Percentiles rank a stretch among this genome's conserved stretches.
These are phyloP conservation scores for Euphorbia corollata DNA, from an alignment of 441 rosid species.

Conservation along the genomic window DNA sequence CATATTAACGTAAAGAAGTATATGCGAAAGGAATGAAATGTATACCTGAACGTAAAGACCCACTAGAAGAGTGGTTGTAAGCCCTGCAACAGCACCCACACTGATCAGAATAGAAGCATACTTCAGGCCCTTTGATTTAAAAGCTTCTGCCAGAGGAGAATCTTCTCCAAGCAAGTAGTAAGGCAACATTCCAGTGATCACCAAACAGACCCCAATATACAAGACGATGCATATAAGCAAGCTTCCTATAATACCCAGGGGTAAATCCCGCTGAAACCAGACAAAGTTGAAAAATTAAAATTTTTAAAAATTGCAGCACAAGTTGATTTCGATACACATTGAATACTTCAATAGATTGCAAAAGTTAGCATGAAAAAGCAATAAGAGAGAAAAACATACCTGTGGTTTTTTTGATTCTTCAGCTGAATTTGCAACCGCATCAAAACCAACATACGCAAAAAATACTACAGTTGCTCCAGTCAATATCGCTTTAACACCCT, in stretches of 20 bases:
- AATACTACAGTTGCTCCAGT: constrained; percentile 92
- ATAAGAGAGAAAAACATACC: constrained; percentile 32
- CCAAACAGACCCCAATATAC: constrained; percentile 79
- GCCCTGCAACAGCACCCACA: constrained; percentile 93
- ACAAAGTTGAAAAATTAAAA: constrained; percentile 7
- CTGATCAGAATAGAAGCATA: constrained; percentile 71
- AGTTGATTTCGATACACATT: not conserved
- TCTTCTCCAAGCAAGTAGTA: constrained; percentile 69
- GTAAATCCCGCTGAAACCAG: constrained; percentile 70
- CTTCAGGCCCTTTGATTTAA: constrained; percentile 78
- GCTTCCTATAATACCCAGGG: constrained; percentile 85
- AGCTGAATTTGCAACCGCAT: constrained; percentile 94
- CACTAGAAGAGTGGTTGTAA: constrained; percentile 76
- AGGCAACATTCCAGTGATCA: constrained; percentile 92
- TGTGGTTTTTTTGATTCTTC: constrained; percentile 90
- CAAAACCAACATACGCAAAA: constrained; percentile 98
- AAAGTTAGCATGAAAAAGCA: constrained; percentile 11
- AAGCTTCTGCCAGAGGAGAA: constrained; percentile 85
- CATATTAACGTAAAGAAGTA: constrained; percentile 7
- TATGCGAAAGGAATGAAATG: constrained; percentile 12
- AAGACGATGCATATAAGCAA: constrained; percentile 62
- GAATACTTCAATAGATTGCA: not conserved
- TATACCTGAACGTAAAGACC: constrained; percentile 44
- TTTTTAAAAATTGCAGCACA: constrained; percentile 12
- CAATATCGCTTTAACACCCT: constrained; percentile 63